Conservation (phyloP, 2,329 filamentous ascomycete species). For the Zasmidium cellare region DNA sequence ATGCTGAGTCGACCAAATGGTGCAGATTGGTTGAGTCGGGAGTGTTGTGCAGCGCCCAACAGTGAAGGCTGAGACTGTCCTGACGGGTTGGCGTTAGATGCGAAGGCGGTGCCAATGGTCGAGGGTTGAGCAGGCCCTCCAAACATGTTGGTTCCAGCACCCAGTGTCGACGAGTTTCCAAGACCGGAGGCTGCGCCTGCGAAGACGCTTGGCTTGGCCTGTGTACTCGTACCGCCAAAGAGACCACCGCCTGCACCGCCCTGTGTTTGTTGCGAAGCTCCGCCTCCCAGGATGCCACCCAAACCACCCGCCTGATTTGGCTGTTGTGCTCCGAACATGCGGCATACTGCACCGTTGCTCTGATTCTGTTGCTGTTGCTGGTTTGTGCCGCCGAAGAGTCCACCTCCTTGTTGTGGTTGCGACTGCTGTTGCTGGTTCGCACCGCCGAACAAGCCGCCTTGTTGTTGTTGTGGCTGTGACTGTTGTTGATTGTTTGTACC, state of each 20-base stretch:
- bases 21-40: conserved; percentile 21
- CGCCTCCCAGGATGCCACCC: background rate
- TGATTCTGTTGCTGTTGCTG: conserved; percentile 8
- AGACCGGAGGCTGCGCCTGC: background rate
- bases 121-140: conserved; percentile 18
- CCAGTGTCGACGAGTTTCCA: conserved; percentile 15
- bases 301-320: background rate
- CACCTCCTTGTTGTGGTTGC: conserved; percentile 1
- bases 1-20: conserved; percentile 41
- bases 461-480: conserved; percentile 23
- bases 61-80: conserved; percentile 32
- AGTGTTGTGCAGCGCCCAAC: conserved; percentile 26
- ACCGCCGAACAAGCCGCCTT: conserved; percentile 23
- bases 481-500: conserved; percentile 8
- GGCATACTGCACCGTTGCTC: conserved; percentile 9
- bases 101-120: conserved; percentile 28
- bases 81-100: conserved; percentile 8
- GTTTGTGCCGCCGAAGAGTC: conserved; percentile 9
- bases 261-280: conserved; percentile 1
- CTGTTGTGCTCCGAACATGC: conserved; percentile 16
- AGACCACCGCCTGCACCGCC: conserved; percentile 23
- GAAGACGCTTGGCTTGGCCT: conserved; percentile 5
- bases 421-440: conserved; percentile 11
- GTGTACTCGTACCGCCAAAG: conserved; percentile 22
- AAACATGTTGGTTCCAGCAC: conserved; percentile 36